Conservation (phyloP, 352 stramenopile species). For the Detonula confervacea region DNA sequence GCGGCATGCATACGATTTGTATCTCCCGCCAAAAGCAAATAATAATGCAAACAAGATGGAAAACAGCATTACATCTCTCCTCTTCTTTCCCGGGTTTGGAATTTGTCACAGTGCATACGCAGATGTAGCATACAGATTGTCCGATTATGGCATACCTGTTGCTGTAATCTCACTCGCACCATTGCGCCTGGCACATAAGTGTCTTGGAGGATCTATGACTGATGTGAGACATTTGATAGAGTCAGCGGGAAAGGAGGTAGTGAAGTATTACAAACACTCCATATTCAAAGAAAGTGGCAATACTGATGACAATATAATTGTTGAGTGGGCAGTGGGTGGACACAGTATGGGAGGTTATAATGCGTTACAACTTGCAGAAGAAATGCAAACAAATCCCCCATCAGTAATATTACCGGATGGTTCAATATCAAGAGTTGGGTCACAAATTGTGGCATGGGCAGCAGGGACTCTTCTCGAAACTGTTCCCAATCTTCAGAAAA, state of each 20-base stretch:
- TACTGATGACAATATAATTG: constrained; percentile 7
- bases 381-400: constrained; percentile 14
- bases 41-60: constrained; percentile 1
- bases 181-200: constrained; percentile 37
- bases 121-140: constrained; percentile 31
- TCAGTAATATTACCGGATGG: constrained; percentile 30
- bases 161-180: constrained; percentile 39
- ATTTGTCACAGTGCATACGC: constrained; percentile 32
- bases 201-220: constrained; percentile 28
- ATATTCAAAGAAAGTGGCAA: not conserved
- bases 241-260: constrained; percentile 30
- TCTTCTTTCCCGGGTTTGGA: constrained; percentile 50
- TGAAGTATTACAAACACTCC: constrained; percentile 32
- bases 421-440: constrained; percentile 39
- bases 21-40: constrained; percentile 28
- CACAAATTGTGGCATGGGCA: constrained; percentile 41
- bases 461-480: constrained; percentile 17
- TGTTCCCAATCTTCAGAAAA: constrained; percentile 30
- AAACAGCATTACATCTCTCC: constrained; percentile 25
- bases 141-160: constrained; percentile 43
- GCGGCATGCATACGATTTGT: constrained; percentile 45
- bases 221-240: constrained; percentile 34
- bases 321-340: constrained; percentile 40
- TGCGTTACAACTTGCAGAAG: constrained; percentile 39
- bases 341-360: constrained; percentile 47